Conservation (phyloP, 176 grass and related monocot genomes). For the Eleusine indica region DNA sequence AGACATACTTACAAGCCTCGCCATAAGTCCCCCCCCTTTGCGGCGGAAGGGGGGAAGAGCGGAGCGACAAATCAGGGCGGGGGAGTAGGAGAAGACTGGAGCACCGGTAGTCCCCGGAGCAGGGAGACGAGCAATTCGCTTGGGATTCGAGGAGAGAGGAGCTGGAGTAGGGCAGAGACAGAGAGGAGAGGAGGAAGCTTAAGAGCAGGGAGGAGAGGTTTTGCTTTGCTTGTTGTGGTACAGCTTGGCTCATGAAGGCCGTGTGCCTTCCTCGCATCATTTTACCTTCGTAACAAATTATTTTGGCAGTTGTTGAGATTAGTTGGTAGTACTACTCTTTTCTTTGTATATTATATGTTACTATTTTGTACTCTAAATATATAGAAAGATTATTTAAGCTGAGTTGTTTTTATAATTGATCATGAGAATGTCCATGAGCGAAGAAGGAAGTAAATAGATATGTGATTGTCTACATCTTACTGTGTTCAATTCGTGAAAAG, state of each 20-base stretch:
- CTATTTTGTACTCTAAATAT: not conserved
- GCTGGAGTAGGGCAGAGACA: not conserved
- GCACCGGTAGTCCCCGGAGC: not conserved
- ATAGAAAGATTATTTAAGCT: too few species aligned
- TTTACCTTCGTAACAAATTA: not conserved
- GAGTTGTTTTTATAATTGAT: too few species aligned
- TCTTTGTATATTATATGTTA: not conserved
- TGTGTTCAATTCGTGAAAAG: too few species aligned
- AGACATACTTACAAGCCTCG: constrained; percentile 94
- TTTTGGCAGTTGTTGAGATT: not conserved
- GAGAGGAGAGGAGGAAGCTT: not conserved
- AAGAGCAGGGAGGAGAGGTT: constrained; percentile 24
- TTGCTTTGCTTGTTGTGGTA: constrained; percentile 31
- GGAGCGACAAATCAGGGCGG: constrained; percentile 29
- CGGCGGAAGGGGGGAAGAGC: constrained; percentile 34
- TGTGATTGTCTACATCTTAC: too few species aligned
- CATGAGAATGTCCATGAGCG: too few species aligned
- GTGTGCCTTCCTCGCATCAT: not conserved
- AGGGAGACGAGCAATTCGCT: constrained; percentile 19
- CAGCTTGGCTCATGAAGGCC: constrained; percentile 16
- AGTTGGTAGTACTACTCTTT: not conserved
- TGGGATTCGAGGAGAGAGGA: constrained; percentile 24
- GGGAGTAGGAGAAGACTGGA: not conserved
- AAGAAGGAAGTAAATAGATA: too few species aligned
- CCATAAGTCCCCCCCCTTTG: constrained; percentile 57